Conservation (phyloP, 192 early-diverging fungal species). For the Ambispora gerdemannii region DNA sequence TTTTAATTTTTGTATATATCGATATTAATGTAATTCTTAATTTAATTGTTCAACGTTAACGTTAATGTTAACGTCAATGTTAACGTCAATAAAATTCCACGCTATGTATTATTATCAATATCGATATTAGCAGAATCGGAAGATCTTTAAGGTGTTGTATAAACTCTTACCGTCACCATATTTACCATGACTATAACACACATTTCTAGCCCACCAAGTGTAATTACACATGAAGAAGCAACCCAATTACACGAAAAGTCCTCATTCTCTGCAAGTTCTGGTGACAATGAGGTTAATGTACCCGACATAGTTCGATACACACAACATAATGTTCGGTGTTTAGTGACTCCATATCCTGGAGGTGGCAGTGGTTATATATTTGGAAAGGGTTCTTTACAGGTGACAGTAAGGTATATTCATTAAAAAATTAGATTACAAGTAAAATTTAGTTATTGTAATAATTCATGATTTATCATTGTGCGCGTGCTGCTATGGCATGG, state of each 20-base stretch:
- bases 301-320: conserved; percentile 2
- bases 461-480: background rate
- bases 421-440: too few species aligned
- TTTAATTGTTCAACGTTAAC: background rate
- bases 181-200: conserved; percentile 37
- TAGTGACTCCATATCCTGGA: conserved; percentile 36
- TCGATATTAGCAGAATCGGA: background rate
- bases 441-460: background rate
- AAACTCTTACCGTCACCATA: background rate
- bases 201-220: conserved; percentile 31
- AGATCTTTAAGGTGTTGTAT: background rate
- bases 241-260: background rate
- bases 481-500: background rate
- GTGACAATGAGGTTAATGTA: too few species aligned
- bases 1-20: background rate
- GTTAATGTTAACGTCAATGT: too few species aligned
- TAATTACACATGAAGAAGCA: conserved; percentile 10
- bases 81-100: too few species aligned
- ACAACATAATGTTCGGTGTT: conserved; percentile 22
- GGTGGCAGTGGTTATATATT: conserved; percentile 16
- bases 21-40: background rate
- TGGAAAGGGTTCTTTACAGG: conserved; percentile 45
- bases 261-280: background rate
- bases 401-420: conserved; percentile 45
- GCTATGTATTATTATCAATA: too few species aligned